A percentile compares a stretch with the other conserved stretches of the same genome.
Evolutionary conservation across 306 rosid species (phyloP).

Genomic region (Vigna hirtella): DNA sequence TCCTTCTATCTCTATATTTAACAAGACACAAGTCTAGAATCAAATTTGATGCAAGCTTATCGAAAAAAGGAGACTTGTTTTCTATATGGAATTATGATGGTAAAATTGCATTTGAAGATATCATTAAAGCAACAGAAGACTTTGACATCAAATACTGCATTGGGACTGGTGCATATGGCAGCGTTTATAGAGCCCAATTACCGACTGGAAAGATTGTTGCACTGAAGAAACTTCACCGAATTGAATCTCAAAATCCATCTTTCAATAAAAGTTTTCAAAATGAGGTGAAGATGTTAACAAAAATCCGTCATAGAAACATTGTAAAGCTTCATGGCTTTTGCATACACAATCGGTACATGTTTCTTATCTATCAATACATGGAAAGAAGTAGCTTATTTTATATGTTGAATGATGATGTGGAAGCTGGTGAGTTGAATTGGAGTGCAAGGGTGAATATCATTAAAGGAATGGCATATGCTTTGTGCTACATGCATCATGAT

Average conservation of each 20-base stretch:
- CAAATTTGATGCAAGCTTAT: not conserved
- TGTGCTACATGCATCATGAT: constrained; percentile 40
- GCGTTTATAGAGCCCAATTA: constrained; percentile 20
- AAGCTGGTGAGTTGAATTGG: constrained; percentile 35
- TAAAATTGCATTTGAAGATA: constrained; percentile 37
- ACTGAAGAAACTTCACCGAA: constrained; percentile 34
- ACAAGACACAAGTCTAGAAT: not conserved
- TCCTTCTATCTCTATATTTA: not conserved
- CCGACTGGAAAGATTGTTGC: constrained; percentile 32
- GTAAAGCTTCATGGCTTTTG: constrained; percentile 36
- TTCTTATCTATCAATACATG: constrained; percentile 38
- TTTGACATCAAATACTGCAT: constrained; percentile 24
- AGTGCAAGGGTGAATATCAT: constrained; percentile 24
- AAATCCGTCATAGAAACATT: constrained; percentile 16
- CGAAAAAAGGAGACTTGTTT: constrained; percentile 28
- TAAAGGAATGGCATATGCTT: constrained; percentile 20
- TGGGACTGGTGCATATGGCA: constrained; percentile 19
- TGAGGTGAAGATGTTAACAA: constrained; percentile 28
- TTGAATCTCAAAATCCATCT: constrained; percentile 24
- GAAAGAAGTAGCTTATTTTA: constrained; percentile 30
- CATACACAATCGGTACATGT: constrained; percentile 34
- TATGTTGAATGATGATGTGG: not conserved
- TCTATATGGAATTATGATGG: constrained; percentile 38
- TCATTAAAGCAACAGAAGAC: constrained; percentile 31
- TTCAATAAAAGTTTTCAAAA: constrained; percentile 17